phyloP scores from a whole-genome alignment of 495 filamentous ascomycete genomes.

The Penicillium cinerascens region DNA sequence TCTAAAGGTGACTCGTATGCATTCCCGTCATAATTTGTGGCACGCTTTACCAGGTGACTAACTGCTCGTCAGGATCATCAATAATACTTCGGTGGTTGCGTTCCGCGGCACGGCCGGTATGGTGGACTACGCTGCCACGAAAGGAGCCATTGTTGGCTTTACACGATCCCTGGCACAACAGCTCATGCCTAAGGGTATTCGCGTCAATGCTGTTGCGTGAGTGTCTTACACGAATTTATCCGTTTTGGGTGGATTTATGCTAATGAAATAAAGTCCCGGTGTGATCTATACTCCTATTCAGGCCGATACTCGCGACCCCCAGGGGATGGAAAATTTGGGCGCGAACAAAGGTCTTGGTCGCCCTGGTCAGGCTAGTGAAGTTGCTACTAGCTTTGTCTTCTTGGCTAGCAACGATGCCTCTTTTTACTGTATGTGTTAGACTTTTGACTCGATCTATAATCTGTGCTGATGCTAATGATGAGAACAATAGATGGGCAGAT shows the following conservation, averaged over 20 bases:
- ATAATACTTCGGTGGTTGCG: conserved; percentile 53
- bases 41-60: background rate
- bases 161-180: conserved; percentile 55
- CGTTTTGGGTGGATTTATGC: background rate
- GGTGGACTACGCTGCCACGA: conserved; percentile 60
- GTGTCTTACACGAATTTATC: background rate
- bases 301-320: conserved; percentile 42
- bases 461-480: background rate
- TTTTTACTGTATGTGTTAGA: conserved; percentile 43
- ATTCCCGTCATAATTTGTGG: background rate
- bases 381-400: conserved; percentile 62
- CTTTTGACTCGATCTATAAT: background rate
- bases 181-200: conserved; percentile 55
- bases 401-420: conserved; percentile 53
- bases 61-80: conserved; percentile 52
- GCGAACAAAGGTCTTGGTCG: conserved; percentile 42
- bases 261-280: conserved; percentile 36
- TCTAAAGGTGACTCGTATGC: conserved; percentile 33
- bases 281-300: conserved; percentile 60
- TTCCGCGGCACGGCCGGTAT: conserved; percentile 52
- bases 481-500: conserved; percentile 45
- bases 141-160: conserved; percentile 60
- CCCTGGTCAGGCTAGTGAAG: conserved; percentile 60
- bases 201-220: conserved; percentile 59
- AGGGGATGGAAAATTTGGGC: conserved; percentile 51